Conservation (phyloP, 257 asterid species). For the Gentiana macrophylla region DNA sequence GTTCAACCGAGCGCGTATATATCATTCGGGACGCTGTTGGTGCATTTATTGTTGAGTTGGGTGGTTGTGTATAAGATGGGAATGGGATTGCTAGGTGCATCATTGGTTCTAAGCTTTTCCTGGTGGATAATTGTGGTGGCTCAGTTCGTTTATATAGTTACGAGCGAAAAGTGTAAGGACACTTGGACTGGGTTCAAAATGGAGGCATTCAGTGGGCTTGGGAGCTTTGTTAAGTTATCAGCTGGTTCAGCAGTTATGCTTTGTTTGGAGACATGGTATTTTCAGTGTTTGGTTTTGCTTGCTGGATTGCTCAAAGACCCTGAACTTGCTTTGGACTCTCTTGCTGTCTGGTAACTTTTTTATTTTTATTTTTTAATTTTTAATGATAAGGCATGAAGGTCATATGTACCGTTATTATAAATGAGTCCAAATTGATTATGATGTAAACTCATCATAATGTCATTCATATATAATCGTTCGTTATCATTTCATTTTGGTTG, state of each 20-base stretch:
- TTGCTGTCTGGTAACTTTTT: slow-evolving; percentile 20
- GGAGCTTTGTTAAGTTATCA: slow-evolving; percentile 24
- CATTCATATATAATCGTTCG: too few relatives aligned
- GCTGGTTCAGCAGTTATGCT: slow-evolving; percentile 29
- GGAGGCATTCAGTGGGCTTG: slow-evolving; percentile 24
- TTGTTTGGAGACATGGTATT: slow-evolving; percentile 36
- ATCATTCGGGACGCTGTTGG: slow-evolving; percentile 14
- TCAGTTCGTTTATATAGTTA: slow-evolving; percentile 23
- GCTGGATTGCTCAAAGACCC: slow-evolving; percentile 28
- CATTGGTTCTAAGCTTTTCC: slow-evolving; percentile 23
- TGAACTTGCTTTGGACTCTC: slow-evolving; percentile 28
- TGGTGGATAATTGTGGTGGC: slow-evolving; percentile 30
- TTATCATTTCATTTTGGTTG: too few relatives aligned
- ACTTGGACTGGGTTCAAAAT: slow-evolving; percentile 24
- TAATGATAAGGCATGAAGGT: too few relatives aligned
- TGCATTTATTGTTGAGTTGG: slow-evolving; percentile 25
- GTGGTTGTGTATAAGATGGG: slow-evolving; percentile 24
- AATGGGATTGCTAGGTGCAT: slow-evolving; percentile 21
- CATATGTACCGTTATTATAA: too few relatives aligned
- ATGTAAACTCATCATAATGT: too few relatives aligned
- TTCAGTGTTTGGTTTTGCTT: slow-evolving; percentile 25
- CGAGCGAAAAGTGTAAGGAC: slow-evolving; percentile 18
- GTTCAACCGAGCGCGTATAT: slow-evolving; percentile 29
- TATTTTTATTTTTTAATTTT: too few relatives aligned
- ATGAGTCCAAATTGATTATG: too few relatives aligned